phyloP scores from a whole-genome alignment of 1,139 yeast species.

The Kluyveromyces sp. region DNA sequence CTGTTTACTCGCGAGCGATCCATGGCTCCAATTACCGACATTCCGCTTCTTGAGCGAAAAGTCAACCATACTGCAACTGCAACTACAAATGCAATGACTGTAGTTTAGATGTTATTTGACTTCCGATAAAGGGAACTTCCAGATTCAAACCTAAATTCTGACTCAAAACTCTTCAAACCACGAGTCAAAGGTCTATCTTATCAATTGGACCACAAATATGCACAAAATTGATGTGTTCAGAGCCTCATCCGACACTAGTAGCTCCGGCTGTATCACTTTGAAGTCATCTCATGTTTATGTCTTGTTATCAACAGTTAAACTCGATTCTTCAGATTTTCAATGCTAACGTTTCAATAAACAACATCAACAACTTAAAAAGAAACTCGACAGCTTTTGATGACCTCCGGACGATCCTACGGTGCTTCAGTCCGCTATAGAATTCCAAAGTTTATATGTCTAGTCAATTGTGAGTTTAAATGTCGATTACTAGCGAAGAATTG shows the following conservation, averaged over 20 bases:
- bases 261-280: too few relatives aligned
- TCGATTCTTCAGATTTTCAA: background rate
- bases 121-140: background rate
- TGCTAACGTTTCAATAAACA: too few relatives aligned
- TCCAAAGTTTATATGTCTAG: background rate
- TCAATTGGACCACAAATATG: too few relatives aligned
- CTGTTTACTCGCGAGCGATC: constrained; percentile 16
- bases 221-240: too few relatives aligned
- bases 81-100: background rate
- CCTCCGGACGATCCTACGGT: too few relatives aligned
- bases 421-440: too few relatives aligned
- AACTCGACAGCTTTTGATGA: too few relatives aligned
- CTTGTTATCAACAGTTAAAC: background rate
- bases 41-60: constrained; percentile 29
- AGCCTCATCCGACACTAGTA: too few relatives aligned
- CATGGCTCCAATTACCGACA: constrained; percentile 26
- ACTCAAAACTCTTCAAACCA: background rate
- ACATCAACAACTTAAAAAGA: too few relatives aligned
- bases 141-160: too few relatives aligned
- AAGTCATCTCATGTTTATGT: too few relatives aligned
- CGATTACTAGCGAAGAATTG: constrained; percentile 74
- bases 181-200: background rate
- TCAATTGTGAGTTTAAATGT: constrained; percentile 40
- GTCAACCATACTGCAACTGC: constrained; percentile 28
- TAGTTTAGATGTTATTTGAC: background rate